A percentile compares a stretch with the other conserved stretches of the same genome.
Conservation (phyloP, 108 stramenopile genomes). For the Cyclotella distinguenda region DNA sequence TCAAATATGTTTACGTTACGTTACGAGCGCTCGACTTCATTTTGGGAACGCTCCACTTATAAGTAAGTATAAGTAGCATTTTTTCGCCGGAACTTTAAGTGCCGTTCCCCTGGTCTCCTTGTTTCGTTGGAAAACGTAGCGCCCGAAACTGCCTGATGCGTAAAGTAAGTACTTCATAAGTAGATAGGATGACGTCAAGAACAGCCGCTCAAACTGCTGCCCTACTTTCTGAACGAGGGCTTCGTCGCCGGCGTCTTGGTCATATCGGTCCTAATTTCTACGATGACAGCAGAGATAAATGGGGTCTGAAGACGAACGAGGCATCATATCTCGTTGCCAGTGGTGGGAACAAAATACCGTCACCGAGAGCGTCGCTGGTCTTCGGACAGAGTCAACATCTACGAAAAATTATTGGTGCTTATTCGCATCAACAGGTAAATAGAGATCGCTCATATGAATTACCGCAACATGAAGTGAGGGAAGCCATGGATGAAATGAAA, state of each 20-base stretch:
- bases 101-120: too few relatives aligned
- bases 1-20: too few relatives aligned
- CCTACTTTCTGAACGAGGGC: slow-evolving; percentile 32
- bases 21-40: too few relatives aligned
- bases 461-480: not conserved
- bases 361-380: slow-evolving; percentile 40
- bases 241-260: slow-evolving; percentile 42
- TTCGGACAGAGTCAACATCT: slow-evolving; percentile 18
- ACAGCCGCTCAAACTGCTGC: slow-evolving; percentile 36
- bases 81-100: too few relatives aligned
- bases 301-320: slow-evolving; percentile 33
- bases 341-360: slow-evolving; percentile 8
- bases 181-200: slow-evolving; percentile 18
- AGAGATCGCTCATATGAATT: not conserved
- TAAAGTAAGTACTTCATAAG: too few relatives aligned
- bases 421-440: not conserved
- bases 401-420: slow-evolving; percentile 13
- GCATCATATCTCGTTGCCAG: slow-evolving; percentile 11
- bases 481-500: too few relatives aligned
- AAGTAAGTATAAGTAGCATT: too few relatives aligned
- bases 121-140: too few relatives aligned
- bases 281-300: slow-evolving; percentile 40
- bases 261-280: slow-evolving; percentile 45
- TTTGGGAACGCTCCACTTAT: too few relatives aligned
- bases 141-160: too few relatives aligned